These are phyloP conservation scores for Thraustochytrium striatum DNA, from an alignment of 352 stramenopile genomes.

Conservation along the genomic window DNA sequence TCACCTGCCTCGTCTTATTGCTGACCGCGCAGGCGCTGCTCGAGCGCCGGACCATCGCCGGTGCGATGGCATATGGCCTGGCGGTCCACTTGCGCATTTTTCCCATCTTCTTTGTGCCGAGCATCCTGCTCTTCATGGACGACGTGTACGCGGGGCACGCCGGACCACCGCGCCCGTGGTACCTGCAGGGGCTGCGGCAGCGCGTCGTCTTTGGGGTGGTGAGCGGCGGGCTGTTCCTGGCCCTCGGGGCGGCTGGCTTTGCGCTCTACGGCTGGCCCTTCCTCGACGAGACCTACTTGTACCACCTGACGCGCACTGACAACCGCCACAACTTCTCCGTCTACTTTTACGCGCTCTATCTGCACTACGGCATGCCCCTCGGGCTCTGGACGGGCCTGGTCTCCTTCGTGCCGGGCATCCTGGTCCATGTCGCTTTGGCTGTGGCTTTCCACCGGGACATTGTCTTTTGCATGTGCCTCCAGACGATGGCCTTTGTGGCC, in stretches of 20 bases:
- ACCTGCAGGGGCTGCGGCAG: slow-evolving; percentile 56
- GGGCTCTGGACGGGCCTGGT: slow-evolving; percentile 58
- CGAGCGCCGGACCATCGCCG: not conserved
- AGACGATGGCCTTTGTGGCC: slow-evolving; percentile 98
- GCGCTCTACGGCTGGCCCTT: slow-evolving; percentile 83
- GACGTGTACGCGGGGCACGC: slow-evolving; percentile 60
- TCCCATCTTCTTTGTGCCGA: slow-evolving; percentile 91
- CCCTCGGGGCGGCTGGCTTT: slow-evolving; percentile 69
- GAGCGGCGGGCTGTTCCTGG: slow-evolving; percentile 73
- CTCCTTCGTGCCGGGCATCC: slow-evolving; percentile 75
- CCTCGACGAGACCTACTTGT: slow-evolving; percentile 92
- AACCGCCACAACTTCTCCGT: slow-evolving; percentile 99
- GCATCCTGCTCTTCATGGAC: slow-evolving; percentile 76
- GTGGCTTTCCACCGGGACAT: slow-evolving; percentile 68
- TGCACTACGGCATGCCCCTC: slow-evolving; percentile 60
- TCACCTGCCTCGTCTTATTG: slow-evolving; percentile 87
- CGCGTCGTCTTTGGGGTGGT: slow-evolving; percentile 80
- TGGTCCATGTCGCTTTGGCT: slow-evolving; percentile 66
- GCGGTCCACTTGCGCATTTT: slow-evolving; percentile 98
- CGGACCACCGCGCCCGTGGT: slow-evolving; percentile 5
- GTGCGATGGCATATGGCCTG: slow-evolving; percentile 68
- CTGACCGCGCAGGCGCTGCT: slow-evolving; percentile 55
- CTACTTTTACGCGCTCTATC: slow-evolving; percentile 99
- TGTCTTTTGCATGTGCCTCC: slow-evolving; percentile 85
- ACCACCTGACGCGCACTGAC: slow-evolving; percentile 95